Evolutionary conservation across 2,329 filamentous ascomycete species (phyloP), one percentile per base, ranked within the genome.

Genomic region (Cladosporium sp.): DNA sequence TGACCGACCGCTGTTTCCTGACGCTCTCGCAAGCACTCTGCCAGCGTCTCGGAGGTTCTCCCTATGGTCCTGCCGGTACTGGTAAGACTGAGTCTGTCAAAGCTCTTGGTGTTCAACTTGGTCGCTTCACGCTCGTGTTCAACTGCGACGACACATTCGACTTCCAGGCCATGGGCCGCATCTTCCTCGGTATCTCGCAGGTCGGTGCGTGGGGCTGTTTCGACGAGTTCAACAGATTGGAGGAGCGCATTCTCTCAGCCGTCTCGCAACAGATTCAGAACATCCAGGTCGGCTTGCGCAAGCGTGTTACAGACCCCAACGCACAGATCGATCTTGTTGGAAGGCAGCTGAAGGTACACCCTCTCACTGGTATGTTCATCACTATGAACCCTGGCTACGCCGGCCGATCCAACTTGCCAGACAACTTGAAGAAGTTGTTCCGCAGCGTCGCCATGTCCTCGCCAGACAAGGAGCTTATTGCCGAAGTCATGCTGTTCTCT

Each of bases 351-450:
- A 85, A 82, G 62, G 94, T 99, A 64, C 95, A 96, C 68, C 81
- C 83, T 60, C 96, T 97, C 71, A 97, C 95, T 51, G 94, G 94
- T 66, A 94, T 99, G 71, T 99, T 99, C 79, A 99, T 99, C 73
- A 99, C 94, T 37, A 99, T 99, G 95, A 99, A 99, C 74, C 94
- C 94, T 73, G 94, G 94, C 53, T 99, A 99, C 75, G 94, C 94
- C 54, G 94, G 94, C 58, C 90, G 94, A 75, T 99, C 94, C 50
- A 99, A 99, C 75, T 78, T 99, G 69, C 94, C 94, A 2, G 94
- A 99, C 77, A 99, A 99, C 73, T 76, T 99, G 78, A 99, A 99
- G 85, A 99, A 99, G 77, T 80, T 99, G 39, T 99, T 99, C 85
- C 88, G 95, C 71, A 99, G 94, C 69, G 92, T 99, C 52, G 94